Evolutionary conservation across 169 alveolate species (phyloP).

Genomic region (Plasmodium reichenowi): DNA sequence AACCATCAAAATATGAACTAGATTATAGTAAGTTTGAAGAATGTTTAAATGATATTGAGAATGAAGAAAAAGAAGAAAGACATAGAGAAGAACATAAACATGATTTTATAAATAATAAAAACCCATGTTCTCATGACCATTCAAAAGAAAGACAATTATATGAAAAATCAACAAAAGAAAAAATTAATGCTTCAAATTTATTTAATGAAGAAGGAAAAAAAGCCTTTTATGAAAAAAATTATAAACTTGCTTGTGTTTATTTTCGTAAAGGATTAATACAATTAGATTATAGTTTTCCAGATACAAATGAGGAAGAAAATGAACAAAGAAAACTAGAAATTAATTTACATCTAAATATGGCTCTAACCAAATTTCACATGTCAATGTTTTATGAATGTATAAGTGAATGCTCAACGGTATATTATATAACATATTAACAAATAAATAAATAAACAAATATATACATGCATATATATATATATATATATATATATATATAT

Average conservation of each 20-base stretch:
- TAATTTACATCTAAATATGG: slow-evolving; percentile 63
- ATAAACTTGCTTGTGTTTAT: slow-evolving; percentile 73
- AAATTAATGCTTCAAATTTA: slow-evolving; percentile 57
- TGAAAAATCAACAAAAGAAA: slow-evolving; percentile 63
- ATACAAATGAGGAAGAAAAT: slow-evolving; percentile 13
- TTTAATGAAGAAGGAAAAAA: slow-evolving; percentile 74
- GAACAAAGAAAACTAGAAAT: slow-evolving; percentile 59
- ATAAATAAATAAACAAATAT: too few relatives aligned
- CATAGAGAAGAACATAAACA: slow-evolving; percentile 30
- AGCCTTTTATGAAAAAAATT: slow-evolving; percentile 71
- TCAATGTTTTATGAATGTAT: slow-evolving; percentile 57
- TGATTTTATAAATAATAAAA: slow-evolving; percentile 9
- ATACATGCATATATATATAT: background rate
- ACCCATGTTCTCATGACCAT: slow-evolving; percentile 72
- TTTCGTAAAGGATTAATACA: slow-evolving; percentile 75
- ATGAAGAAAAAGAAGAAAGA: slow-evolving; percentile 54
- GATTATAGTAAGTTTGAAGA: slow-evolving; percentile 70
- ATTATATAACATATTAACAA: background rate
- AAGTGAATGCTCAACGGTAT: slow-evolving; percentile 69
- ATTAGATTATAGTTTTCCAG: slow-evolving; percentile 73
- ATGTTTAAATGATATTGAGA: slow-evolving; percentile 62
- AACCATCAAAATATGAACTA: slow-evolving; percentile 31
- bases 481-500: background rate
- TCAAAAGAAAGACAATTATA: slow-evolving; percentile 77
- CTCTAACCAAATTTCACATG: slow-evolving; percentile 69